A percentile compares a stretch with the other conserved stretches of the same genome.
Conservation (phyloP, 306 rosid species). For the Vicia villosa region DNA sequence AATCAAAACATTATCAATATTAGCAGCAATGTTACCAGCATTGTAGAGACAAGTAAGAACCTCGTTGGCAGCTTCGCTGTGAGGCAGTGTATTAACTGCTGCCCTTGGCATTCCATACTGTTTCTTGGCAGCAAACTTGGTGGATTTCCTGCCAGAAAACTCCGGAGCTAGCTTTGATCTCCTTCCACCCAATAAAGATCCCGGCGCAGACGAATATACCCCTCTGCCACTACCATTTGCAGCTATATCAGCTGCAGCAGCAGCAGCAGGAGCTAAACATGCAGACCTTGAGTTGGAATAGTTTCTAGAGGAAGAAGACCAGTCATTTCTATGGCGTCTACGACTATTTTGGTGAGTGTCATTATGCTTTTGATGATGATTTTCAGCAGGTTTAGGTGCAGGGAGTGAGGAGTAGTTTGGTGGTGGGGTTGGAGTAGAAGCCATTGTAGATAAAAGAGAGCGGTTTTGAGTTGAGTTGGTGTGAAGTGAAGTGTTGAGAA, state of each 20-base stretch:
- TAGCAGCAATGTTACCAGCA: conserved; percentile 54
- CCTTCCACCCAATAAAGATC: conserved; percentile 47
- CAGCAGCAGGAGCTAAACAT: conserved; percentile 36
- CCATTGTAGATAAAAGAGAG: too few species aligned
- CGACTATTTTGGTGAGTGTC: too few species aligned
- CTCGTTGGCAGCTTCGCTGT: conserved; percentile 67
- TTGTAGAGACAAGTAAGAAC: conserved; percentile 50
- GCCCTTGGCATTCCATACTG: conserved; percentile 67
- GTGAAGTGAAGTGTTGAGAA: too few species aligned
- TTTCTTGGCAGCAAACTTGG: conserved; percentile 74
- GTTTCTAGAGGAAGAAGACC: neutral
- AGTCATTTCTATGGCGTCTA: neutral
- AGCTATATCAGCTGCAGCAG: neutral
- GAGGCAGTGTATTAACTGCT: conserved; percentile 48
- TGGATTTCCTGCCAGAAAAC: conserved; percentile 83
- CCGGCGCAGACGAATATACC: conserved; percentile 40
- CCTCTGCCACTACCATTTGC: neutral
- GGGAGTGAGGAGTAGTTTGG: conserved; percentile 28
- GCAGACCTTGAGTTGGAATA: conserved; percentile 35
- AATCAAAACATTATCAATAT: conserved; percentile 54
- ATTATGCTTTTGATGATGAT: too few species aligned
- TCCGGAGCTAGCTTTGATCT: conserved; percentile 57
- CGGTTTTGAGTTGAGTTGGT: too few species aligned
- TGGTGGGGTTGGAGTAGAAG: conserved; percentile 36
- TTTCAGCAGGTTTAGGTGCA: too few species aligned